Evolutionary conservation across 441 rosid genomes (phyloP), one percentile per base, ranked within the genome.

Genomic region (Kokia cookei): DNA sequence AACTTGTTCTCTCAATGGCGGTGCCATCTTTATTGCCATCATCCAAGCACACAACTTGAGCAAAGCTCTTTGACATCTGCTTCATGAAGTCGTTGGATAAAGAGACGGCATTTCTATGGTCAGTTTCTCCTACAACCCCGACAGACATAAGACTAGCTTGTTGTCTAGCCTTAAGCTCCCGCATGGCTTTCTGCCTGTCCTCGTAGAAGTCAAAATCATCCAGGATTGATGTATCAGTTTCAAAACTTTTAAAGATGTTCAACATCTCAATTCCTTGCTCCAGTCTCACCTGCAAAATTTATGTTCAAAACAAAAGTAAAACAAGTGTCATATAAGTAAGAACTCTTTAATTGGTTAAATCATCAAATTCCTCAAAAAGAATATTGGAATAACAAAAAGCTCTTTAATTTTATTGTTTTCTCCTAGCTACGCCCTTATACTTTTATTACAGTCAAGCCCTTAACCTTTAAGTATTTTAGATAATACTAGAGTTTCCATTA

Each of bases 171-270:
- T 88, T 88, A 75, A 84, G 80, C 75, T 88, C 90, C 53, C 84
- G 89, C 76, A 89, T 86, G 11, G 84, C 85, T 70, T 84, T 89
- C 87, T 89, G 89, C 45, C 92, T 71, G 58, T 84, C 87, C 79
- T 88, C 92, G 7, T 88, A 88, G 74, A 88, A 88, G 57, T 78
- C 92, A 71, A 88, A 88, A 84, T 88, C 90, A 74, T 88, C 92
- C 69, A 88, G 75, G 77, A 88, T 86, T 26, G 88, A 88, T n/a
- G 80, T 84, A 63, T 88, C 87, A 35, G 83, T 82, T 68, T 83
- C 86, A 51, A 84, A 83, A 69, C 77, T 84, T 81, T 84, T 88
- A 80, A 88, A 88, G 43, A 88, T 88, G 75, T 82, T 85, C 35
- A 88, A 77, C 83, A 85, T 81, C 86, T 88, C 86, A 7, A 83